Conservation (phyloP, 2,329 filamentous ascomycete species). For the Trichoderma sp. region DNA sequence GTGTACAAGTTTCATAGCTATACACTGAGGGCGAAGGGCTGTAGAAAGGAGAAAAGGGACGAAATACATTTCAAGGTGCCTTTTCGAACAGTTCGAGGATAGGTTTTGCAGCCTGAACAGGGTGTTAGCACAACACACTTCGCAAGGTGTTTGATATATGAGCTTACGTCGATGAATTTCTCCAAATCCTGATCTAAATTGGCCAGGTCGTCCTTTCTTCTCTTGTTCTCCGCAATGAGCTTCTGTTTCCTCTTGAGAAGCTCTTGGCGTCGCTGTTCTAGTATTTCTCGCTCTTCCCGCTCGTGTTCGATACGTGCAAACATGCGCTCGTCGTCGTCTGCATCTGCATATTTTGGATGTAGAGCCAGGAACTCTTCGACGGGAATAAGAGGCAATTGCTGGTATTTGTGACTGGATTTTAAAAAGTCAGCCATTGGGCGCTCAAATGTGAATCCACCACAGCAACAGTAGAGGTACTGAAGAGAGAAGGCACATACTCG, state of each 20-base stretch:
- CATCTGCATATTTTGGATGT: conserved; percentile 72
- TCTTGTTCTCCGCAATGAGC: conserved; percentile 75
- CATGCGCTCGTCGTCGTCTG: conserved; percentile 80
- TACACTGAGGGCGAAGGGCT: background rate
- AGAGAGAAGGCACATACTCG: conserved; percentile 63
- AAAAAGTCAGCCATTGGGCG: conserved; percentile 56
- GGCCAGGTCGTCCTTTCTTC: conserved; percentile 87
- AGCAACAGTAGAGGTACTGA: background rate
- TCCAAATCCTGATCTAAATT: conserved; percentile 91
- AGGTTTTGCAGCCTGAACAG: conserved; percentile 73
- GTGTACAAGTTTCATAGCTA: background rate
- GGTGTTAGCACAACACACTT: conserved; percentile 26
- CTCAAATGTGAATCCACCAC: conserved; percentile 43
- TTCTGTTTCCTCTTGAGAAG: conserved; percentile 67
- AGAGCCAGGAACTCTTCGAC: conserved; percentile 76
- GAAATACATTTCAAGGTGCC: conserved; percentile 48
- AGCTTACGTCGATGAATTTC: conserved; percentile 81
- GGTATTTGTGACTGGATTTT: conserved; percentile 74
- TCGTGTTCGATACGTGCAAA: conserved; percentile 90
- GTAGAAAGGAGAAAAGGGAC: background rate
- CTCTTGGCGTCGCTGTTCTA: conserved; percentile 82
- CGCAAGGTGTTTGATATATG: background rate
- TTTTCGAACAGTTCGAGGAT: conserved; percentile 87
- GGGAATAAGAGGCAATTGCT: conserved; percentile 80
- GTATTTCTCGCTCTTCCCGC: conserved; percentile 75